Base-by-base conservation (phyloP, 2,329 filamentous ascomycete species). In the Aspergillus sp. region DNA sequence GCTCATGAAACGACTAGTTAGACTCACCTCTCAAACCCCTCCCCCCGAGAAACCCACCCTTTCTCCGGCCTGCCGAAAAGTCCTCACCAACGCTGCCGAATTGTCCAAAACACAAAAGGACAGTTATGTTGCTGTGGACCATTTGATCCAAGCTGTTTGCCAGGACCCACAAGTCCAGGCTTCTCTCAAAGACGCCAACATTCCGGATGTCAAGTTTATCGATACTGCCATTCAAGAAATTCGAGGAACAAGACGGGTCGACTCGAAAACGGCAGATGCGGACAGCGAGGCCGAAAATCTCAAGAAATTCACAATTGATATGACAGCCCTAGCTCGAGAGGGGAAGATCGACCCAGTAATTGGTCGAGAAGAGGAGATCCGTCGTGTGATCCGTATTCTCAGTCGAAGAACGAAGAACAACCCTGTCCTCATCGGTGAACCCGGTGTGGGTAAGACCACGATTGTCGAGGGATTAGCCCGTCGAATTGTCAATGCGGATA, bases 271-370 rank as follows among this genome's bases (percentile, higher is more conserved):
- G 4, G 95, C 95, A 55, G 95, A 99, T 76, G 87, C 79, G 0
- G 95, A 98, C 76, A 83, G 89, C 69, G 93, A 97, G 69, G 90
- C 93, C 69, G 95, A 99, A 77, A 97, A 96, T 72, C 81, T 99
- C 60, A 91, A 93, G 80, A 99, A 98, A 71, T 99, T 97, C 77
- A 98, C 95, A 56, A 95, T 98, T 69, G 95, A 99, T 77, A 96
- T 99, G 92, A 99, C 95, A 11, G 84, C 90, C 50, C 88, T 97
- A 87, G 95, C 95, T 59, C 85, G 93, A 73, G 95, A 99, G 79
- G 96, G 96, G 73, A 98, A 98, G 78, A 93, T 98, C 57, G 93
- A 98, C 73, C 93, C 93, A 2, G 93, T 98, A 73, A 98, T 98
- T 77, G 93, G 93, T 42, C 86, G 93, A 77, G 93, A 98, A 74